Evolutionary conservation across 1,284 basidiomycete genomes (phyloP).

Genomic region (Irpex rosettiformis): DNA sequence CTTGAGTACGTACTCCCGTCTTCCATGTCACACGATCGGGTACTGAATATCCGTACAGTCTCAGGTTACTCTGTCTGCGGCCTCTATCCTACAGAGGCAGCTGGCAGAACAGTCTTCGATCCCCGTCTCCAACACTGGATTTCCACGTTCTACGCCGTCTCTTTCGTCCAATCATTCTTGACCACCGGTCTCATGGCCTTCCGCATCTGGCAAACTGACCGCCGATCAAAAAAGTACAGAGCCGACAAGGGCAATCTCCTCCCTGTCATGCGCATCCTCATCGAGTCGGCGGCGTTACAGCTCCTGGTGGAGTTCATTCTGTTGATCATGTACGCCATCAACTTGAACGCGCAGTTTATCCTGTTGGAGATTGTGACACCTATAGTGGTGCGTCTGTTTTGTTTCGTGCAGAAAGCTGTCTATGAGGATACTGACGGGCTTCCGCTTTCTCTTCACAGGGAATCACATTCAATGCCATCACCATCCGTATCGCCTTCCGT

Average conservation of each 20-base stretch:
- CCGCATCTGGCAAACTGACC: constrained; percentile 27
- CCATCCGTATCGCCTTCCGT: constrained; percentile 20
- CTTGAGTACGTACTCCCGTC: constrained; percentile 19
- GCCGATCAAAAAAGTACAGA: constrained; percentile 9
- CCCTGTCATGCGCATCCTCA: constrained; percentile 26
- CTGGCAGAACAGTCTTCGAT: constrained; percentile 22
- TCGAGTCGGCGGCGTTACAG: constrained; percentile 31
- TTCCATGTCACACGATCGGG: not conserved
- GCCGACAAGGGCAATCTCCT: constrained; percentile 17
- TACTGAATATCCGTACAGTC: constrained; percentile 12
- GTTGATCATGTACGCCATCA: constrained; percentile 26
- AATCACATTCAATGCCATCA: constrained; percentile 23
- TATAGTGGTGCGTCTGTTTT: constrained; percentile 24
- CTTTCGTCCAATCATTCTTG: constrained; percentile 29
- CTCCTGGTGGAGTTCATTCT: constrained; percentile 25
- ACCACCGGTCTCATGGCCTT: constrained; percentile 30
- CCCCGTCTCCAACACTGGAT: constrained; percentile 26
- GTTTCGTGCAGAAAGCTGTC: not conserved
- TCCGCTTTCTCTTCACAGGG: too few species aligned
- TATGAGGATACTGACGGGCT: not conserved
- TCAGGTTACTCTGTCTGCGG: constrained; percentile 23
- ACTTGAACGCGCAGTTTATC: constrained; percentile 28
- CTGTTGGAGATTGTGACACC: constrained; percentile 28
- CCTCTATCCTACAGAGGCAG: constrained; percentile 19
- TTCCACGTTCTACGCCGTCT: constrained; percentile 29